Evolutionary conservation across 192 early-diverging fungal species (phyloP).

Genomic region (Coemansia sp.): DNA sequence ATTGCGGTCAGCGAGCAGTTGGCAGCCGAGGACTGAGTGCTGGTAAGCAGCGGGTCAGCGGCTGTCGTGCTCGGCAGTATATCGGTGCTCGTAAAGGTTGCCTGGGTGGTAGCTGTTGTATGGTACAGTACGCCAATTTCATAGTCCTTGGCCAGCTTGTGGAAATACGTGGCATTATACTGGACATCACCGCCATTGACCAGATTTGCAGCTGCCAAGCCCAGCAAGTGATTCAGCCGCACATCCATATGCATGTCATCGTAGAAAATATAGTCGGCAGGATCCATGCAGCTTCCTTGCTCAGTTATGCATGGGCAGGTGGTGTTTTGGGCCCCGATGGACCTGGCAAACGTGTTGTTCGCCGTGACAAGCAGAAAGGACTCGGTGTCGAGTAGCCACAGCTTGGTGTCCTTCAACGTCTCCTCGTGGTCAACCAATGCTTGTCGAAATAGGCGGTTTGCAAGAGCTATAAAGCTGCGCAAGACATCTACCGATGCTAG

Average conservation of each 20-base stretch:
- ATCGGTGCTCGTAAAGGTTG: background rate
- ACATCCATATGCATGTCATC: constrained; percentile 31
- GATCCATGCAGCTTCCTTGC: constrained; percentile 11
- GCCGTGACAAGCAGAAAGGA: constrained; percentile 22
- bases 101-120: constrained; percentile 6
- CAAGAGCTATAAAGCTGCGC: constrained; percentile 6
- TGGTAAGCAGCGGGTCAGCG: constrained; percentile 19
- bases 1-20: constrained; percentile 23
- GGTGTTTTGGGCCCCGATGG: constrained; percentile 23
- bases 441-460: constrained; percentile 16
- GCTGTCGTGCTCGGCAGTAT: constrained; percentile 1
- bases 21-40: constrained; percentile 9
- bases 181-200: constrained; percentile 16
- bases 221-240: constrained; percentile 26
- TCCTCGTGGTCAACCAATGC: constrained; percentile 6
- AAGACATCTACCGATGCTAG: constrained; percentile 13
- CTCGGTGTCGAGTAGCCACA: constrained; percentile 25
- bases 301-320: constrained; percentile 19
- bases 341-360: constrained; percentile 22
- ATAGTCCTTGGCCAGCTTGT: constrained; percentile 19
- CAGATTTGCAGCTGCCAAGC: constrained; percentile 18
- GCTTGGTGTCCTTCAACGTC: background rate
- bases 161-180: constrained; percentile 18
- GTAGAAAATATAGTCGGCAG: constrained; percentile 26
- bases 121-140: constrained; percentile 33